A percentile compares a stretch with the other conserved stretches of the same genome.
These are phyloP conservation scores for Pinus taeda DNA, from an alignment of 75 land plant species.

Conservation along the genomic window DNA sequence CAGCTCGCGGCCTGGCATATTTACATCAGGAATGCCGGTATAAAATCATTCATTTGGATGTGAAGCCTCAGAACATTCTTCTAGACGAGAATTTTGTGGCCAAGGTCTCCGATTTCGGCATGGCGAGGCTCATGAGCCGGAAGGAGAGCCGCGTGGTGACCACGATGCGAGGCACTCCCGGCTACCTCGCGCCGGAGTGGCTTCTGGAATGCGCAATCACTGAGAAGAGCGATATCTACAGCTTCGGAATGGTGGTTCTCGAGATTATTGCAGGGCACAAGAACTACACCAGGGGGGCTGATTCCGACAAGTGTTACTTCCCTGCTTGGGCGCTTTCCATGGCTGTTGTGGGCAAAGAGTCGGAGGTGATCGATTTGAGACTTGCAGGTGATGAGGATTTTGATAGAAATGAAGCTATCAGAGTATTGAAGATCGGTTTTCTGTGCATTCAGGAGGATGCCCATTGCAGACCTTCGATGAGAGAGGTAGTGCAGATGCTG, in stretches of 20 bases:
- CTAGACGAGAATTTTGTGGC: slow-evolving; percentile 39
- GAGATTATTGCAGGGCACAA: slow-evolving; percentile 19
- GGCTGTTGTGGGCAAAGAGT: background rate
- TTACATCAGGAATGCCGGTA: slow-evolving; percentile 17
- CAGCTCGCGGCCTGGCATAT: slow-evolving; percentile 18
- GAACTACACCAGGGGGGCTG: background rate
- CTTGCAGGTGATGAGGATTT: background rate
- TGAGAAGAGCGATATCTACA: slow-evolving; percentile 28
- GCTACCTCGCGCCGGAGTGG: slow-evolving; percentile 51
- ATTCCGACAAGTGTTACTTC: background rate
- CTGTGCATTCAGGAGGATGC: slow-evolving; percentile 38
- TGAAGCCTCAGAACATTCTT: slow-evolving; percentile 43
- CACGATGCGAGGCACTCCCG: slow-evolving; percentile 41
- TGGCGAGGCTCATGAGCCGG: slow-evolving; percentile 33
- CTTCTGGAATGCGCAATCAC: slow-evolving; percentile 1
- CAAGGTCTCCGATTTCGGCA: slow-evolving; percentile 43
- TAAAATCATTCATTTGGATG: slow-evolving; percentile 41
- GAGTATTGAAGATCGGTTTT: slow-evolving; percentile 14
- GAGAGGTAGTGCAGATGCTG: slow-evolving; percentile 26
- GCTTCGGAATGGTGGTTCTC: slow-evolving; percentile 30
- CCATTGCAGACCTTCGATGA: slow-evolving; percentile 19
- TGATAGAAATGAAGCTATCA: background rate
- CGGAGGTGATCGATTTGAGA: slow-evolving; percentile 9
- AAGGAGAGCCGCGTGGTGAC: slow-evolving; percentile 45
- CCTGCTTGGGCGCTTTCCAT: slow-evolving; percentile 3